Conservation (phyloP, 192 early-diverging fungal species). For the Coemansia guatemalensis region DNA sequence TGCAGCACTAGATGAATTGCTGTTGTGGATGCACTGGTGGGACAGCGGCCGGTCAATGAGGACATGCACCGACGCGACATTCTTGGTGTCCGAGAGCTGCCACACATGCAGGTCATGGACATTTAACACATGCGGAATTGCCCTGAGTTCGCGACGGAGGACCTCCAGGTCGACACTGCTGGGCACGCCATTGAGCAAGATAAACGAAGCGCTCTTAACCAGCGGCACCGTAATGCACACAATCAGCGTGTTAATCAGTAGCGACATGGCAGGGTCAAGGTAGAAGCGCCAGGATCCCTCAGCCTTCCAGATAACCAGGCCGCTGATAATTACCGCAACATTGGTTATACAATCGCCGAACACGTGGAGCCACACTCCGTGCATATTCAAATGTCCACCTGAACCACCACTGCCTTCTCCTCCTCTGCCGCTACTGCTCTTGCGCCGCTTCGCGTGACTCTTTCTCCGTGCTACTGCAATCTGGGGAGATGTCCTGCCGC, state of each 20-base stretch:
- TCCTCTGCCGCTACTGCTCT: conserved; percentile 16
- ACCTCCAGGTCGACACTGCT: conserved; percentile 60
- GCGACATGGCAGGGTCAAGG: conserved; percentile 80
- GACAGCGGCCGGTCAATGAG: conserved; percentile 56
- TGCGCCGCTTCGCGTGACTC: conserved; percentile 39
- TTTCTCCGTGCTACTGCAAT: conserved; percentile 10
- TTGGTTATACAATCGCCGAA: conserved; percentile 87
- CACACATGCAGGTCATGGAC: conserved; percentile 94
- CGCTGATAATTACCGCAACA: conserved; percentile 81
- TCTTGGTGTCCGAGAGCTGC: conserved; percentile 83
- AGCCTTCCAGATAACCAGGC: conserved; percentile 73
- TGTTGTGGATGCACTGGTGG: conserved; percentile 52
- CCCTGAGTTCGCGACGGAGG: conserved; percentile 62
- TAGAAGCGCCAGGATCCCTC: conserved; percentile 73
- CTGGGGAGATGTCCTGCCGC: conserved; percentile 21
- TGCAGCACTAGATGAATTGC: conserved; percentile 28
- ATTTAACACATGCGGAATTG: conserved; percentile 64
- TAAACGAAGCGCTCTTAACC: conserved; percentile 67
- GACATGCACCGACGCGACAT: conserved; percentile 82
- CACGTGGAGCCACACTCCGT: conserved; percentile 84
- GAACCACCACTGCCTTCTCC: conserved; percentile 12
- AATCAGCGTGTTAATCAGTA: conserved; percentile 56
- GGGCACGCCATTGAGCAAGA: conserved; percentile 84
- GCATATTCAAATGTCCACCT: conserved; percentile 64
- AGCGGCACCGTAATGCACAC: conserved; percentile 59